Conservation (phyloP, 2,329 filamentous ascomycete genomes). For the Phaeomoniella chlamydospora region DNA sequence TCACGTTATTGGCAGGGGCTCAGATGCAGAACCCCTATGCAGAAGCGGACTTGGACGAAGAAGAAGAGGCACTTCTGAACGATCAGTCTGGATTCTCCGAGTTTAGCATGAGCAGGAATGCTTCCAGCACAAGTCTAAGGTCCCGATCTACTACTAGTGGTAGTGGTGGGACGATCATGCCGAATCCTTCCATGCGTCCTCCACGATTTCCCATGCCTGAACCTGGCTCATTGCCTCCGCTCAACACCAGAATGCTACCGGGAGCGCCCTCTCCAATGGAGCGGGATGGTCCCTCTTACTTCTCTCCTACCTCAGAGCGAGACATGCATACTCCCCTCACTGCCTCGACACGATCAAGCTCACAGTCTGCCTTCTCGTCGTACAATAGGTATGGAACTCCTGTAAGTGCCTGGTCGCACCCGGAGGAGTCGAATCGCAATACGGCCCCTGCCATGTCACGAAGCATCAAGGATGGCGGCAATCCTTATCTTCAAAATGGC, state of each 20-base stretch:
- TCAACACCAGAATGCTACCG: slow-evolving; percentile 36
- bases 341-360: slow-evolving; percentile 40
- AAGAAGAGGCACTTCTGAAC: slow-evolving; percentile 23
- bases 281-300: slow-evolving; percentile 68
- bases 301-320: slow-evolving; percentile 70
- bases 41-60: slow-evolving; percentile 38
- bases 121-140: slow-evolving; percentile 60
- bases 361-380: slow-evolving; percentile 52
- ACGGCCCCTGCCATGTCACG: slow-evolving; percentile 78
- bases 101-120: slow-evolving; percentile 48
- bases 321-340: slow-evolving; percentile 19
- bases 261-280: slow-evolving; percentile 44
- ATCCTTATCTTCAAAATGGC: slow-evolving; percentile 47
- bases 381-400: slow-evolving; percentile 65
- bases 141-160: slow-evolving; percentile 61
- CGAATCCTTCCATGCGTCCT: slow-evolving; percentile 34
- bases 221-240: slow-evolving; percentile 53
- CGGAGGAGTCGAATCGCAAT: slow-evolving; percentile 65
- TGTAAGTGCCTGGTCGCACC: slow-evolving; percentile 40
- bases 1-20: slow-evolving; percentile 63
- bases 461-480: slow-evolving; percentile 53
- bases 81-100: slow-evolving; percentile 26
- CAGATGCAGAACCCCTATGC: slow-evolving; percentile 72
- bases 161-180: slow-evolving; percentile 23
- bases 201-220: slow-evolving; percentile 58